Conservation (phyloP, 176 grass and related monocot genomes). For the Triticum dicoccoides region DNA sequence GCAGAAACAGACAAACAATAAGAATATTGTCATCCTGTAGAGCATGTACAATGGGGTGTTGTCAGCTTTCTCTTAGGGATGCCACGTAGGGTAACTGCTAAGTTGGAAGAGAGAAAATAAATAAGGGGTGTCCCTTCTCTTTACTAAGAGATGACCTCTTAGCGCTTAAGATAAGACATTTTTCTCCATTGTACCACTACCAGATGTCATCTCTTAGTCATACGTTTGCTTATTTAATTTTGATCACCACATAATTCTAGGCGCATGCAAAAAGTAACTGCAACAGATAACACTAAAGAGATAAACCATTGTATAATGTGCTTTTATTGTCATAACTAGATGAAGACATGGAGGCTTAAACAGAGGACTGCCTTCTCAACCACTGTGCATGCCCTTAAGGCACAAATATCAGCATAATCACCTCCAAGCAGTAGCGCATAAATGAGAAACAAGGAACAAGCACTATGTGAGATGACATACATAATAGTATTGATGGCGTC, state of each 20-base stretch:
- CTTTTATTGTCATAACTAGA: no score
- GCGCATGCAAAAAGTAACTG: background rate
- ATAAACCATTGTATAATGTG: no score
- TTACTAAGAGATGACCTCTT: background rate
- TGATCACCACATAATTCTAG: background rate
- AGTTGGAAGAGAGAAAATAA: no score
- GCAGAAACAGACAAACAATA: constrained; percentile 33
- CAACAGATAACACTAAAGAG: background rate
- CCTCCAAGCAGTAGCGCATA: constrained; percentile 2
- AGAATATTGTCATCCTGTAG: background rate
- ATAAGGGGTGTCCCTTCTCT: background rate
- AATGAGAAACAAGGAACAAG: background rate
- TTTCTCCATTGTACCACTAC: background rate
- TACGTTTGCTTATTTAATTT: background rate
- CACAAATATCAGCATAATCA: constrained; percentile 14
- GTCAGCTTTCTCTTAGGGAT: background rate
- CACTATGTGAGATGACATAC: constrained; percentile 38
- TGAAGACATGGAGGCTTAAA: background rate
- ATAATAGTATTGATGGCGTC: constrained; percentile 63
- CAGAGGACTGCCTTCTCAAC: background rate
- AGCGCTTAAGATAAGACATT: background rate
- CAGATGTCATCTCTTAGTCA: background rate
- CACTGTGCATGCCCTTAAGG: background rate
- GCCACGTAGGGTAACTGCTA: background rate
- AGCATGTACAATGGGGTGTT: background rate